These are phyloP conservation scores for Pseudogymnoascus sp. DNA, from an alignment of 2,329 filamentous ascomycete species.

Conservation along the genomic window DNA sequence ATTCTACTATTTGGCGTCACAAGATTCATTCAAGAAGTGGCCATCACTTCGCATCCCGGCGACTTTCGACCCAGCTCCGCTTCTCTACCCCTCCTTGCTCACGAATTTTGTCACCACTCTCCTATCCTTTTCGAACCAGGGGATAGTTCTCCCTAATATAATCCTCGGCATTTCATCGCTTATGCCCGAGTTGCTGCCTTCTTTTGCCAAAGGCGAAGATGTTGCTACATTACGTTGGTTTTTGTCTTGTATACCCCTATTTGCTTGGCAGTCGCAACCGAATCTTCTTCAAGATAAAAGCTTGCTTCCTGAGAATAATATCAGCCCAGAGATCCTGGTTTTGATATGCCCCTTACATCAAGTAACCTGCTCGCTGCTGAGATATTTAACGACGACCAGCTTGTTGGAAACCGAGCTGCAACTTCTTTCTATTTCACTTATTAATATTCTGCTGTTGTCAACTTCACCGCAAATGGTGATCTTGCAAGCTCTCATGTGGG, in stretches of 20 bases:
- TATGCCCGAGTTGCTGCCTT: constrained; percentile 65
- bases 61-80: constrained; percentile 82
- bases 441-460: constrained; percentile 73
- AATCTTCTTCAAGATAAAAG: constrained; percentile 5
- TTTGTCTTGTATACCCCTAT: constrained; percentile 62
- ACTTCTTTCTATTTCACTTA: constrained; percentile 71
- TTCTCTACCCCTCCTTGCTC: constrained; percentile 76
- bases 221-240: constrained; percentile 72
- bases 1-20: constrained; percentile 35
- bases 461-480: constrained; percentile 77
- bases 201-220: constrained; percentile 45
- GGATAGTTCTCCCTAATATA: constrained; percentile 67
- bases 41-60: constrained; percentile 51
- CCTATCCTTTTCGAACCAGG: constrained; percentile 54
- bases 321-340: constrained; percentile 31
- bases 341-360: constrained; percentile 79
- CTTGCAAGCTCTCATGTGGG: constrained; percentile 77
- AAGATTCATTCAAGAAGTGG: constrained; percentile 20
- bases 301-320: constrained; percentile 28
- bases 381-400: constrained; percentile 81
- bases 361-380: constrained; percentile 63
- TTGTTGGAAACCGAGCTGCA: constrained; percentile 82
- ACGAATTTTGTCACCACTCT: constrained; percentile 72
- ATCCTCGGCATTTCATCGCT: constrained; percentile 73
- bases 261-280: neutral